These are phyloP conservation scores for Floccularia luteovirens DNA, from an alignment of 768 basidiomycete genomes.

Conservation along the genomic window DNA sequence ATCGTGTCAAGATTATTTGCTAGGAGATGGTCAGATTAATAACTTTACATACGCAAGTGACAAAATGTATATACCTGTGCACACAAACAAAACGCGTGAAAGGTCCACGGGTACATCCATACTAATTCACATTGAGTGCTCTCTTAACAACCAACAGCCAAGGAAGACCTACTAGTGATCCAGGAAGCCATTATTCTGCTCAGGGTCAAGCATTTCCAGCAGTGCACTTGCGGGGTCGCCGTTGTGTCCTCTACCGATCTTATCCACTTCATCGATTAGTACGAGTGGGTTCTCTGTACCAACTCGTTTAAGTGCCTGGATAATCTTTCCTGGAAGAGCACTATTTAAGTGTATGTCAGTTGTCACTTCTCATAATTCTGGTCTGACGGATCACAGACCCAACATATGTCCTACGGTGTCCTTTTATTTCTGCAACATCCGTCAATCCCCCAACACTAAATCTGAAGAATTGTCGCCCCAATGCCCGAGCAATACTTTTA, in stretches of 20 bases:
- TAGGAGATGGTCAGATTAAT: constrained; percentile 20
- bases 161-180: constrained; percentile 77
- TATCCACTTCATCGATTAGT: constrained; percentile 93
- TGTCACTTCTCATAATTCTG: constrained; percentile 1
- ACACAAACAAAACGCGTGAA: constrained; percentile 94
- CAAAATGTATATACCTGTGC: constrained; percentile 38
- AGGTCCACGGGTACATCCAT: constrained; percentile 97
- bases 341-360: constrained; percentile 22
- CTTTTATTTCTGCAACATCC: constrained; percentile 99
- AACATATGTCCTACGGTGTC: constrained; percentile 95
- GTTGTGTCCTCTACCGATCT: constrained; percentile 86
- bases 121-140: constrained; percentile 27
- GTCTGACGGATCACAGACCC: constrained; percentile 40
- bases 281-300: constrained; percentile 93
- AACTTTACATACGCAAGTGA: constrained; percentile 9
- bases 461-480: constrained; percentile 90
- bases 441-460: constrained; percentile 96
- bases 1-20: constrained; percentile 93
- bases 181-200: constrained; percentile 91
- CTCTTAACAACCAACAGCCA: constrained; percentile 4
- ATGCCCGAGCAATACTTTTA: constrained; percentile 87
- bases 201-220: constrained; percentile 90
- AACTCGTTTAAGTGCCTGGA: constrained; percentile 88
- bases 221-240: constrained; percentile 91
- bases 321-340: constrained; percentile 90